These are phyloP conservation scores for Monosporascus sp. DNA, from an alignment of 2,329 filamentous ascomycete genomes.

Conservation along the genomic window DNA sequence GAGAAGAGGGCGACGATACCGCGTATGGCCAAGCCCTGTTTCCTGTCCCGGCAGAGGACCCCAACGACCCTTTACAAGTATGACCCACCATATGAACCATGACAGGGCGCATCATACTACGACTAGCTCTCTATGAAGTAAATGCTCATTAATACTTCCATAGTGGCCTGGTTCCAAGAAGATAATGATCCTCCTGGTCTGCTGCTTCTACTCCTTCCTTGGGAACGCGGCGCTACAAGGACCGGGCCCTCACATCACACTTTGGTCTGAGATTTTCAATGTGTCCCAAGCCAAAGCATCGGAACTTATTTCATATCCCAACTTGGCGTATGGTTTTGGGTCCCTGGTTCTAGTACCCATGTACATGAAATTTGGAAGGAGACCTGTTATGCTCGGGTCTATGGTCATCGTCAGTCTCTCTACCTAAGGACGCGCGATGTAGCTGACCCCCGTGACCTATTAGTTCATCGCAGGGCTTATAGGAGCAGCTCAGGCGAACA, in stretches of 20 bases:
- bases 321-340: slow-evolving; percentile 54
- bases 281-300: slow-evolving; percentile 47
- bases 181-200: slow-evolving; percentile 48
- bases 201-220: slow-evolving; percentile 52
- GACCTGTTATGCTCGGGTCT: slow-evolving; percentile 38
- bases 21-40: slow-evolving; percentile 23
- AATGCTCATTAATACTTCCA: background rate
- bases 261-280: slow-evolving; percentile 47
- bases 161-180: slow-evolving; percentile 54
- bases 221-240: slow-evolving; percentile 53
- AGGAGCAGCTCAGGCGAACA: slow-evolving; percentile 30
- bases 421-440: too few species aligned
- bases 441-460: background rate
- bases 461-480: slow-evolving; percentile 37
- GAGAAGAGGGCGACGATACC: slow-evolving; percentile 23
- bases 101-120: too few species aligned
- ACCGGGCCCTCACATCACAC: slow-evolving; percentile 52
- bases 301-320: slow-evolving; percentile 54
- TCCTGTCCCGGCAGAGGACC: slow-evolving; percentile 24
- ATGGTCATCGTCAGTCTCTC: slow-evolving; percentile 27
- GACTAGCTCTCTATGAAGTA: too few species aligned
- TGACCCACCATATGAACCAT: too few species aligned
- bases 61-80: slow-evolving; percentile 24
- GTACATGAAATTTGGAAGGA: slow-evolving; percentile 45
- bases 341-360: slow-evolving; percentile 51